phyloP scores from a whole-genome alignment of 176 grass and related monocot genomes.

The Oryza meyeriana region DNA sequence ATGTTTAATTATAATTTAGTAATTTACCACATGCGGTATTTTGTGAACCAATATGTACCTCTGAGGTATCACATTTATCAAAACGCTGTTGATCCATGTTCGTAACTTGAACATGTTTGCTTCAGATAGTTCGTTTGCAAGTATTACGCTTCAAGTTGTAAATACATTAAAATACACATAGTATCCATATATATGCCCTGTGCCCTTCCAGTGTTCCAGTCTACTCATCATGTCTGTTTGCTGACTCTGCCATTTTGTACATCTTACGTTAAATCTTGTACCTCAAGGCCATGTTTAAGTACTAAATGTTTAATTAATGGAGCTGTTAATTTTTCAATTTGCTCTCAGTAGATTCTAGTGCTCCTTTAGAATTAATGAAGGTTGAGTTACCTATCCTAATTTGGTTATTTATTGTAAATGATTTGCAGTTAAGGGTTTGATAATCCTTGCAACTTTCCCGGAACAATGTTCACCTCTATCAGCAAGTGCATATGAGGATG shows the following conservation, averaged over 20 bases:
- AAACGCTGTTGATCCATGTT: conserved; percentile 4
- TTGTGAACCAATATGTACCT: conserved; percentile 14
- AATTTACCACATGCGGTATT: conserved; percentile 3
- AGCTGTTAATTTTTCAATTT: conserved; percentile 11
- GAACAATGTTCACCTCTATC: conserved; percentile 53
- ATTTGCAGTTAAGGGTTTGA: conserved; percentile 71
- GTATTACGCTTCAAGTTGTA: not conserved
- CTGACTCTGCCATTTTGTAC: not conserved
- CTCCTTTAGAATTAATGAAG: conserved; percentile 5
- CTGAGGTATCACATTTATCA: not conserved
- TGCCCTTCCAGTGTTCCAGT: not conserved
- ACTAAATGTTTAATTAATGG: not conserved
- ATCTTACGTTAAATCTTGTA: not conserved
- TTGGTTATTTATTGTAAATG: conserved; percentile 38
- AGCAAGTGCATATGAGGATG: conserved; percentile 51
- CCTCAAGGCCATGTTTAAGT: conserved; percentile 3
- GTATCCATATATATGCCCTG: not conserved
- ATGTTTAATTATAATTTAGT: conserved; percentile 32
- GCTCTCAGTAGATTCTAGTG: not conserved
- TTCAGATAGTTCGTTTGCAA: conserved; percentile 16
- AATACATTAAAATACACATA: not conserved
- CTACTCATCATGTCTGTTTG: conserved; percentile 18
- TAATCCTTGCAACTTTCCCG: conserved; percentile 77
- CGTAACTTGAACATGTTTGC: not conserved
- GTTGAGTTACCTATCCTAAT: conserved; percentile 23